Base-by-base conservation (phyloP, 2,329 filamentous ascomycete species). In the Phialophora verrucosa region DNA sequence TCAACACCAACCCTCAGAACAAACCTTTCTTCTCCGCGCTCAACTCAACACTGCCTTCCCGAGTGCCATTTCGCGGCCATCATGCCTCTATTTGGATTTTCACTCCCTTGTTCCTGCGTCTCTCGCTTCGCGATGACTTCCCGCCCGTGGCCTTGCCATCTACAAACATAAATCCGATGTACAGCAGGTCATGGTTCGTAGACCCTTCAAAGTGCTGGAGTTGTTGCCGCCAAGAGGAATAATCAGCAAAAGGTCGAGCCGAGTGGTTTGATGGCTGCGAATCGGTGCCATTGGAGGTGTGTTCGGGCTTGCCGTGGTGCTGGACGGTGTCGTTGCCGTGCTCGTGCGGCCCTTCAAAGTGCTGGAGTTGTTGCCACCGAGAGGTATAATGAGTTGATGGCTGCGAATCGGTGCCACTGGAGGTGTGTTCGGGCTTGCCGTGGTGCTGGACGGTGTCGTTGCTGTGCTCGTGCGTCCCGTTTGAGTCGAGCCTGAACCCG, bases 81-180 rank as follows among this genome's bases (percentile, higher is more conserved):
- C 38, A 3, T 8, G 25, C 49, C 49, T 27, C 14, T 12, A 12
- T 11, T 27, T 51, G 25, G 27, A 25, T 1, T n/a, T 27, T 27
- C 3, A 17, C 10, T n/a, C 8, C 17, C 44, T 35, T 51, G n/a
- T 5, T 25, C 57, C 20, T 17, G 42, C 20, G 6, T 29, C 20
- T 20, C 49, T 50, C 29, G 27, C 4, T 32, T 12, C 42, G 20
- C 4, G 14, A 31, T 8, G 7, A 29, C 56, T 49, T 59, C 17
- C n/a, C 17, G 12, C 12, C 42, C 3, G 23, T 1, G 6, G 23
- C 10, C 56, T 10, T 31, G 8, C 12, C 56, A 3, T 17, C 35
- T 1, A 4, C 57, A 25, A 59, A 59, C 17, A 59, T 25, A 8
- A 25, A 44, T 4, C 57, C 57, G n/a, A 59, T 20, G 8, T 50